Base-by-base conservation (phyloP, 2,329 filamentous ascomycete species). In the Bipolaris victoriae region DNA sequence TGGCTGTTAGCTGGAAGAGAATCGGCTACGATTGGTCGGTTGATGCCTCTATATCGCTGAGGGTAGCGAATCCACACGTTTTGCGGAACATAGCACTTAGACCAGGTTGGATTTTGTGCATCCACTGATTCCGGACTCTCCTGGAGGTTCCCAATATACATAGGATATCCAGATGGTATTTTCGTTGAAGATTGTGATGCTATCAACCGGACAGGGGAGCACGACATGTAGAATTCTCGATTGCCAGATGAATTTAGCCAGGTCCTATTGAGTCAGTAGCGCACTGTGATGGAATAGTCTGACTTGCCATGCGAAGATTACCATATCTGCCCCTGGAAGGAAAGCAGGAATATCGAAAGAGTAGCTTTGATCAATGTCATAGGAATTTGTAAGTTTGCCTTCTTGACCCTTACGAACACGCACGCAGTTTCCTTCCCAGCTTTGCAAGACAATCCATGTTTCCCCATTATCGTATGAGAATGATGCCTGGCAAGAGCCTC, bases 391-490 rank as follows among this genome's bases (percentile, higher is more conserved):
- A 26, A 58, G 50, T 47, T 43, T 3, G 7, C 46, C 50, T 58
- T 58, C 55, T 58, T 54, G 6, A 10, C 50, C 50, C 31, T 58
- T 53, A 16, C 18, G 35, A 13, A 73, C 72, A 18, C 69, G 75
- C 4, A 79, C 77, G 62, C 77, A 81, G 58, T 79, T 76, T 26
- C 79, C 79, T 55, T 80, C 74, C 65, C 75, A 81, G 16, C 71
- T 76, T 5, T 72, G 74, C 2, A 74, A 73, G 3, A 79, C 76
- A 36, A 73, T 71, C 68, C 78, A 80, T 0, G 72, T 78, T 50
- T 74, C 65, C 50, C 78, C 76, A 29, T 67, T 60, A 57, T 81
- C 76, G n/a, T 69, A 65, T 13, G 71, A 76, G 57, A 79, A 74
- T 5, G 77, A 79, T n/a, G 77, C 74, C 60, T 80, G 77, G 61